These are phyloP conservation scores for Hebeloma cylindrosporum DNA, from an alignment of 768 basidiomycete species.

Conservation along the genomic window DNA sequence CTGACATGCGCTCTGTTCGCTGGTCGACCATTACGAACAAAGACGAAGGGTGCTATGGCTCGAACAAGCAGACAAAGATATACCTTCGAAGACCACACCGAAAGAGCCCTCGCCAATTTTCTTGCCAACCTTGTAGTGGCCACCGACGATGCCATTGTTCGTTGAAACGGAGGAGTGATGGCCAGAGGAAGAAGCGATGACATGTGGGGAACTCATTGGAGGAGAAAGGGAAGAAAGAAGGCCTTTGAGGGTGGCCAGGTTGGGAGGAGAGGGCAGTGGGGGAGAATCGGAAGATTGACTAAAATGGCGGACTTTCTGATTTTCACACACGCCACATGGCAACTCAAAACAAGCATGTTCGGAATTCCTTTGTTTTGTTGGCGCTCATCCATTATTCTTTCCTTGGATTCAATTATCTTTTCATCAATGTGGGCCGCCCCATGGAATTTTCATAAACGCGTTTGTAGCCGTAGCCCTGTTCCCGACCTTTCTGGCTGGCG, in stretches of 20 bases:
- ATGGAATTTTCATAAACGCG: no score
- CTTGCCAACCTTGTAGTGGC: constrained; percentile 88
- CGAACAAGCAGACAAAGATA: constrained; percentile 14
- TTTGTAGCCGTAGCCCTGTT: no score
- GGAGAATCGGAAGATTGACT: constrained; percentile 27
- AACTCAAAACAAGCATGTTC: constrained; percentile 9
- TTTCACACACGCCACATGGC: constrained; percentile 27
- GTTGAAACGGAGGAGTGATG: constrained; percentile 63
- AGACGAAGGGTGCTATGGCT: no score
- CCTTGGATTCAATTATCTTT: not conserved
- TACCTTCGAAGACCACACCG: constrained; percentile 96
- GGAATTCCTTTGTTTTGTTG: constrained; percentile 14
- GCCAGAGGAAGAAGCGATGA: constrained; percentile 76
- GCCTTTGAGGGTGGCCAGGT: constrained; percentile 21
- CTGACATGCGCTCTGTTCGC: not conserved
- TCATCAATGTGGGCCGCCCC: no score
- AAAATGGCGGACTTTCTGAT: constrained; percentile 26
- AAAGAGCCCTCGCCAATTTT: constrained; percentile 99
- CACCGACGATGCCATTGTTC: constrained; percentile 76
- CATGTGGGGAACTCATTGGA: constrained; percentile 78
- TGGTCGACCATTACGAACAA: not conserved
- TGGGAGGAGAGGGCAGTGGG: constrained; percentile 23
- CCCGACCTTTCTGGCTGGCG: no score
- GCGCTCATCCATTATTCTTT: not conserved
- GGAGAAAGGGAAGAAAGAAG: constrained; percentile 19